Evolutionary conservation across 1,139 yeast species (phyloP), one percentile per base, ranked within the genome.

Genomic region (Torulaspora pretoriensis): DNA sequence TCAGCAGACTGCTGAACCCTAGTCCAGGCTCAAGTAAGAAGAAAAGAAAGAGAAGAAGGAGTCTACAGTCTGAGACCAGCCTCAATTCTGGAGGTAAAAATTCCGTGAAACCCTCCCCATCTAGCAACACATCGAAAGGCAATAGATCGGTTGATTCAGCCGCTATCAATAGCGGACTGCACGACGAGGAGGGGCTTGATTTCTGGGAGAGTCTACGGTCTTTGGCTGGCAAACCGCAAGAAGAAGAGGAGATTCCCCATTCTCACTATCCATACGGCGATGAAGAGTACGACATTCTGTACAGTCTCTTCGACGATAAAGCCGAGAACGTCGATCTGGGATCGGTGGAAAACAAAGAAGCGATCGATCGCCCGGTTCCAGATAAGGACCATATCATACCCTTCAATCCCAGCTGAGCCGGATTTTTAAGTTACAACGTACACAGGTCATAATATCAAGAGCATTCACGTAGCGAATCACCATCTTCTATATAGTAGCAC

Each of bases 161-260:
- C 9, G 35, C 38, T 4, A 42, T 51, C n/a, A 46, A 38, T n/a
- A 35, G 50, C 16, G 43, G 54, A 2, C 38, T 46, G 10, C 73
- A 68, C 10, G 57, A 70, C 5, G 78, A 73, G 16, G 78, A 72
- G 39, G 87, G 79, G 13, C 55, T 77, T 28, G 88, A 81, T 59
- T 82, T 81, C 57, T 81, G 87, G 85, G 88, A 82, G 53, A 77
- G 80, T 1, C 73, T 83, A 75, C 70, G 83, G 46, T 72, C 80
- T 25, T 61, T 81, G 26, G 56, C 68, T 49, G 48, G 69, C 47
- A 45, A 53, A 40, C 55, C 60, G 41, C 45, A 46, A 48, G 43
- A 52, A 44, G 46, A 47, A 47, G 41, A 48, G 38, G 50, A 51
- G 36, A 42, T 46, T 23, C 47, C 47, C 38, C 42, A 50, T 31